These are phyloP conservation scores for Sclerotinia minor DNA, from an alignment of 2,329 filamentous ascomycete species.

Conservation along the genomic window DNA sequence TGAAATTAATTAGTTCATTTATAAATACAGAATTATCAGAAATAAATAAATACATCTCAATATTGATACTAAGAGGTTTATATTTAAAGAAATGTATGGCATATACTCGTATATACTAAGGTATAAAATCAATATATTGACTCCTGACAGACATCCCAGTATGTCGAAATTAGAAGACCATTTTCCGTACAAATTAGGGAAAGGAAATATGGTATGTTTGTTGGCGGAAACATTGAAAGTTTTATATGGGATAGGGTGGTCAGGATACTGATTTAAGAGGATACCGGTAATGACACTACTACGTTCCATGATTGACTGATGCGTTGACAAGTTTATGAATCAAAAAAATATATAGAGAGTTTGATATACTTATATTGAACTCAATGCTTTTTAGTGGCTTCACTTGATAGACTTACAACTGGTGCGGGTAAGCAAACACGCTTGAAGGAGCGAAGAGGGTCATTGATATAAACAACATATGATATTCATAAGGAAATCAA, in stretches of 20 bases:
- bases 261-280: neutral
- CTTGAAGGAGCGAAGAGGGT: neutral
- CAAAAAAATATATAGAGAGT: neutral
- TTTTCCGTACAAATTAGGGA: too few relatives aligned
- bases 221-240: too few relatives aligned
- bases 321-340: neutral
- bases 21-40: slow-evolving; percentile 18
- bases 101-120: slow-evolving; percentile 33
- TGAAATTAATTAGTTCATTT: neutral
- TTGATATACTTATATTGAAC: neutral
- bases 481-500: neutral
- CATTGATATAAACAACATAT: neutral
- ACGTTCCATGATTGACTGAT: neutral
- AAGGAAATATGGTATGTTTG: too few relatives aligned
- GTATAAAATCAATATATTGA: too few relatives aligned
- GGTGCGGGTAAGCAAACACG: neutral
- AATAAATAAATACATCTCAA: slow-evolving; percentile 38
- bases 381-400: neutral
- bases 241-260: neutral
- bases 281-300: neutral
- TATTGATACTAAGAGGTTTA: slow-evolving; percentile 45
- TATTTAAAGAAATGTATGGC: slow-evolving; percentile 48
- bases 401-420: too few relatives aligned
- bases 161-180: too few relatives aligned
- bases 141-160: too few relatives aligned